A percentile compares a stretch with the other conserved stretches of the same genome.
Evolutionary conservation across 2,329 filamentous ascomycete species (phyloP).

Genomic region (Tolypocladium tundrense): DNA sequence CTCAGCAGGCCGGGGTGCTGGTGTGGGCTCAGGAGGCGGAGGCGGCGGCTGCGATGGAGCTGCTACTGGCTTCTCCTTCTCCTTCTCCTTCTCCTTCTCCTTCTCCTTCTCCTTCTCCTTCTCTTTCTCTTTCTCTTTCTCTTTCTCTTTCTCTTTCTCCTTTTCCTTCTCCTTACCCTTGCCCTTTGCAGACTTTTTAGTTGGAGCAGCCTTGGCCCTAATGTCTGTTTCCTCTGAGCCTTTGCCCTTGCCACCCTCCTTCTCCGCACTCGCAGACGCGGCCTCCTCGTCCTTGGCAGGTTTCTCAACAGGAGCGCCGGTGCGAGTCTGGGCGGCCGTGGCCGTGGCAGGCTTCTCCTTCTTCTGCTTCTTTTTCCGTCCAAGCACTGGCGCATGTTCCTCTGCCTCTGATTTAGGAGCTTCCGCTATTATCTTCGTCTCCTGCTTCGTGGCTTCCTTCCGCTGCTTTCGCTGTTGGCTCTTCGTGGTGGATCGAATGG

Average conservation of each 20-base stretch:
- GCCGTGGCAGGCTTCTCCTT: constrained; percentile 47
- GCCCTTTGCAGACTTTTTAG: constrained; percentile 19
- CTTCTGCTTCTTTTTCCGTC: constrained; percentile 78
- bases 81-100: neutral
- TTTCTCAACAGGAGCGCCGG: constrained; percentile 3
- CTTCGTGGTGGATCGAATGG: constrained; percentile 61
- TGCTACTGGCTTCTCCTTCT: constrained; percentile 1
- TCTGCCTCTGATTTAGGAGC: constrained; percentile 40
- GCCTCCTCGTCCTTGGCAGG: constrained; percentile 7
- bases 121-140: constrained; percentile 8
- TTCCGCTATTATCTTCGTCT: constrained; percentile 44
- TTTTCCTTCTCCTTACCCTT: constrained; percentile 18
- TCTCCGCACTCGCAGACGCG: neutral
- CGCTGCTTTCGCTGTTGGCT: constrained; percentile 70
- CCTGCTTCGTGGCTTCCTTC: constrained; percentile 56
- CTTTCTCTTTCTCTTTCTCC: no score
- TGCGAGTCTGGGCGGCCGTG: constrained; percentile 4
- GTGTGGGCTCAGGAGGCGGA: constrained; percentile 8
- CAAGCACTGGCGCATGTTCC: constrained; percentile 61
- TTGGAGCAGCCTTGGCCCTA: constrained; percentile 17
- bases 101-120: constrained; percentile 16
- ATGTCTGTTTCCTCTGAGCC: constrained; percentile 7
- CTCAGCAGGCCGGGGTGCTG: constrained; percentile 9
- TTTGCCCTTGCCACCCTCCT: constrained; percentile 3
- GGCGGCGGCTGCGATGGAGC: constrained; percentile 6